A percentile compares a stretch with the other conserved stretches of the same genome.
Conservation (phyloP, 108 stramenopile genomes). For the Pseudonitzschia delicatissima region DNA sequence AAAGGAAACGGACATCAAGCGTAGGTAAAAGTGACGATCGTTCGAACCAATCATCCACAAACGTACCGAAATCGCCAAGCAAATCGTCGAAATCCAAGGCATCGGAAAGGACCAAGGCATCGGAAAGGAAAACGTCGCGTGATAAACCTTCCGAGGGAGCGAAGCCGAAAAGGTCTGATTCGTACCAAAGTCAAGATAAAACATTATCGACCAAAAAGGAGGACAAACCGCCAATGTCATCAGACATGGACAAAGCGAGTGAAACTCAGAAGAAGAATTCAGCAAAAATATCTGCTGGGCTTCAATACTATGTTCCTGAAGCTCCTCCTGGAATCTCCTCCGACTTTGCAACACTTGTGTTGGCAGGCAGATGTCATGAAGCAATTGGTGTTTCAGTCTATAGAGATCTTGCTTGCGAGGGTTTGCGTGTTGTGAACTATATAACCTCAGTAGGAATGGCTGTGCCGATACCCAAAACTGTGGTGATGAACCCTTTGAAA, state of each 20-base stretch:
- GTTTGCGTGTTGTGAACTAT: slow-evolving; percentile 26
- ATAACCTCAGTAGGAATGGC: slow-evolving; percentile 54
- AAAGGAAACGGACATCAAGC: not conserved
- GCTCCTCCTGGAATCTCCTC: slow-evolving; percentile 20
- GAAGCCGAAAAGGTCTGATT: not conserved
- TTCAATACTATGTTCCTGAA: slow-evolving; percentile 33
- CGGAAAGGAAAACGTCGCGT: not conserved
- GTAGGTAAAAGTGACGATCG: not conserved
- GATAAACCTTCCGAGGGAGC: not conserved
- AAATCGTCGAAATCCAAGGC: not conserved
- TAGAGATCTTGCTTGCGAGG: slow-evolving; percentile 3
- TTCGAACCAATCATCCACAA: not conserved
- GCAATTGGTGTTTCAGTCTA: slow-evolving; percentile 21
- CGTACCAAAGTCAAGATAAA: not conserved
- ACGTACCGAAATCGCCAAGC: not conserved
- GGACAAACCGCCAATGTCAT: not conserved
- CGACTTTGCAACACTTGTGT: slow-evolving; percentile 19
- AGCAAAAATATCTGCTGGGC: not conserved
- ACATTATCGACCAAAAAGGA: not conserved
- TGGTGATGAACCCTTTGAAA: slow-evolving; percentile 43
- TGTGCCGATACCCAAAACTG: slow-evolving; percentile 66
- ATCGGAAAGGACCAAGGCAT: not conserved
- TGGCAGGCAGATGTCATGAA: slow-evolving; percentile 27
- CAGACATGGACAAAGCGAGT: not conserved
- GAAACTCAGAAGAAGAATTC: not conserved